phyloP scores from a whole-genome alignment of 2,329 filamentous ascomycete species.

The Metarhizium guizhouense region DNA sequence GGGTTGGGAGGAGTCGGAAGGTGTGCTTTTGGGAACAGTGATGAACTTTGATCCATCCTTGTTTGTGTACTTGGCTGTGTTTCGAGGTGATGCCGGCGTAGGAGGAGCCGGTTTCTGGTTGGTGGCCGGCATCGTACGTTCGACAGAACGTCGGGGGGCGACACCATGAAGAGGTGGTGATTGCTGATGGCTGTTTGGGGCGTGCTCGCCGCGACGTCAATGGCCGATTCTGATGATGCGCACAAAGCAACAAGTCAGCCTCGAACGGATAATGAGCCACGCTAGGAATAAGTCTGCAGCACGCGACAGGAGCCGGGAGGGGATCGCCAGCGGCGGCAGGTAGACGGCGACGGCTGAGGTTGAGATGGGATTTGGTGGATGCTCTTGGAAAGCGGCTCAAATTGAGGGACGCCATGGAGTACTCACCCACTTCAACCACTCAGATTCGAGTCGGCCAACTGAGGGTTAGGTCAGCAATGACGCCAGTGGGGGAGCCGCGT shows the following conservation, averaged over 20 bases:
- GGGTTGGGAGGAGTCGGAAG: conserved; percentile 44
- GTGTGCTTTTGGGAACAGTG: conserved; percentile 49
- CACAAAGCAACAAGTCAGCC: conserved; percentile 2
- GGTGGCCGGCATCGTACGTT: conserved; percentile 41
- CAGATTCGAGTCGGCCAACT: conserved; percentile 7
- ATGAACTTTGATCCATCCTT: conserved; percentile 64
- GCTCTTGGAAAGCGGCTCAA: conserved; percentile 19
- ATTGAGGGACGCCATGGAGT: conserved; percentile 25
- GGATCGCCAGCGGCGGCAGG: not conserved
- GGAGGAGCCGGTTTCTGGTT: conserved; percentile 40
- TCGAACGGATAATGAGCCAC: not conserved
- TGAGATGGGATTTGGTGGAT: conserved; percentile 3
- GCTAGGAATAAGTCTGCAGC: not conserved
- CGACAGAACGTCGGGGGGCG: conserved; percentile 23
- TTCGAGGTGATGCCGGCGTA: conserved; percentile 41
- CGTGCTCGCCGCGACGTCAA: conserved; percentile 1
- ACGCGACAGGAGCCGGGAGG: not conserved
- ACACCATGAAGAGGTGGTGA: conserved; percentile 28
- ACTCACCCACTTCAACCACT: conserved; percentile 15
- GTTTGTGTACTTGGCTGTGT: conserved; percentile 54
- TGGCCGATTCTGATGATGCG: not conserved
- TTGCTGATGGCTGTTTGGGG: conserved; percentile 1
- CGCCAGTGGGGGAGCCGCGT: conserved; percentile 19
- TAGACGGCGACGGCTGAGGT: conserved; percentile 2
- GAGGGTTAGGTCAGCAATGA: conserved; percentile 31